These are phyloP conservation scores for Schizosaccharomyces lindneri DNA, from an alignment of 805 yeast species.

Conservation along the genomic window DNA sequence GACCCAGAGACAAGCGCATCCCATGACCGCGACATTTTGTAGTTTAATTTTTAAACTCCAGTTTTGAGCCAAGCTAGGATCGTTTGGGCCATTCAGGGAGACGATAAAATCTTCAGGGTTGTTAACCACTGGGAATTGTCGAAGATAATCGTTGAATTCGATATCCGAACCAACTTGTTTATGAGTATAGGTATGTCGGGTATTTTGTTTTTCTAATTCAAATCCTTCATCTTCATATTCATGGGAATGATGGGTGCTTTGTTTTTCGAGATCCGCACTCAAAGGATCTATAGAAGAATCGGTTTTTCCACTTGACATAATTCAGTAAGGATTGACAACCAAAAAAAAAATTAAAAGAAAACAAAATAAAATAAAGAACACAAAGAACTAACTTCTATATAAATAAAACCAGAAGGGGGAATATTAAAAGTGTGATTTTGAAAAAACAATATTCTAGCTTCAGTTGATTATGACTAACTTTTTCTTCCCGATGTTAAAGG, in stretches of 20 bases:
- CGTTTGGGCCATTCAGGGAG: constrained; percentile 7
- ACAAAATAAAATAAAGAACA: background rate
- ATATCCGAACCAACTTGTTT: no score
- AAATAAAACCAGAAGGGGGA: no score
- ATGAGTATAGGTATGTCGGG: no score
- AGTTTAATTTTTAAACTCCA: background rate
- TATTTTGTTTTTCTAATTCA: background rate
- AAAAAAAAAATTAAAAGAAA: background rate
- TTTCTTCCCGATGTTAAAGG: no score
- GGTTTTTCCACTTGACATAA: background rate
- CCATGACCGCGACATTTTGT: background rate
- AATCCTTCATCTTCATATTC: background rate
- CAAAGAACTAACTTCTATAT: no score
- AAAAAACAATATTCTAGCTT: no score
- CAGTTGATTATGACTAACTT: no score
- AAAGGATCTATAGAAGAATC: background rate
- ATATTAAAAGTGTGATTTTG: no score
- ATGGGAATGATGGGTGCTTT: background rate
- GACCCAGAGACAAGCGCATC: constrained; percentile 17
- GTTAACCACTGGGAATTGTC: background rate
- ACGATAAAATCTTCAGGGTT: constrained; percentile 5
- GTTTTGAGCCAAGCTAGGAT: constrained; percentile 2
- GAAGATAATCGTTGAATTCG: background rate
- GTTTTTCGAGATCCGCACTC: background rate
- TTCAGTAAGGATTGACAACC: background rate